Evolutionary conservation across 371 early-diverging fungal genomes (phyloP).

Genomic region (Mortierella sp.): DNA sequence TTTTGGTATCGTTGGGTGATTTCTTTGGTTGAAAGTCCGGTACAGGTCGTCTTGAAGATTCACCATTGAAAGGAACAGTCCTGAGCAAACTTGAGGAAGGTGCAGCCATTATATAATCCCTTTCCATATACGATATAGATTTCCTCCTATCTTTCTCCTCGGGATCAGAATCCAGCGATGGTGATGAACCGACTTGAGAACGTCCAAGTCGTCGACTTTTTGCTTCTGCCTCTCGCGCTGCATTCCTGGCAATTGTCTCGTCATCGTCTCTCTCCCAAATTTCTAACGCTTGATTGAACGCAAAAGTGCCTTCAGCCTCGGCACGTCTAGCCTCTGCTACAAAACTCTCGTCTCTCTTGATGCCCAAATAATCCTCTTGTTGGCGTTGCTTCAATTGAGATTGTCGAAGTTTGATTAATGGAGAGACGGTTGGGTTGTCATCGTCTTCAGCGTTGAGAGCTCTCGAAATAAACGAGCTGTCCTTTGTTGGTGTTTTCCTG

Average conservation of each 20-base stretch:
- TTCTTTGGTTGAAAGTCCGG: slow-evolving; percentile 22
- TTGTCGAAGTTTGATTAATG: slow-evolving; percentile 46
- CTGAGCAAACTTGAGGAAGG: slow-evolving; percentile 23
- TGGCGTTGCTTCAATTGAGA: slow-evolving; percentile 47
- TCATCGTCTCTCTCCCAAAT: slow-evolving; percentile 52
- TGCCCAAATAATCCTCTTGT: slow-evolving; percentile 47
- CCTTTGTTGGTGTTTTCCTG: slow-evolving; percentile 10
- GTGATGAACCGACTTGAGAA: not conserved
- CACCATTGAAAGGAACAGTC: slow-evolving; percentile 36
- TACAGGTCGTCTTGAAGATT: slow-evolving; percentile 30
- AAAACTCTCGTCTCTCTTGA: slow-evolving; percentile 13
- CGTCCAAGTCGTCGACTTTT: not conserved
- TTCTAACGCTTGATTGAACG: slow-evolving; percentile 32
- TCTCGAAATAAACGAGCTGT: not conserved
- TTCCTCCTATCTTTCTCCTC: not conserved
- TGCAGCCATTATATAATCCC: not conserved
- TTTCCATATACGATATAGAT: not conserved
- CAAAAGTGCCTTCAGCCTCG: slow-evolving; percentile 9
- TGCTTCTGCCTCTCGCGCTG: slow-evolving; percentile 33
- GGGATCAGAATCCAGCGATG: not conserved
- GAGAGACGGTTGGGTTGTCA: slow-evolving; percentile 19
- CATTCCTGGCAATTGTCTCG: slow-evolving; percentile 40
- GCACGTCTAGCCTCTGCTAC: not conserved
- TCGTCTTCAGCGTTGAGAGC: not conserved
- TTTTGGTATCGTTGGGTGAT: not conserved